phyloP scores from a whole-genome alignment of 257 asterid genomes.

The Solanum pimpinellifolium region DNA sequence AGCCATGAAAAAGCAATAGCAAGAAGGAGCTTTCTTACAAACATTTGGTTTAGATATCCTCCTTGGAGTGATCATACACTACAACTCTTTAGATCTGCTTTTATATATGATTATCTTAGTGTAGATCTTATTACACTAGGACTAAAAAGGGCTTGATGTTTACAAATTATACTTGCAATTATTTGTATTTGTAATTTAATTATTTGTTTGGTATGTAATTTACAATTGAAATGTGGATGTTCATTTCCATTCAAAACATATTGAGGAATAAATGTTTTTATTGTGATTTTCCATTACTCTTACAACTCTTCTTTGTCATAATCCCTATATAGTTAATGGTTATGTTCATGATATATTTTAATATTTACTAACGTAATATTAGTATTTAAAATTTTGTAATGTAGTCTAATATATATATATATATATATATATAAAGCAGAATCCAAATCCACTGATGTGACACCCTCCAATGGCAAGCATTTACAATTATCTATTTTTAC shows the following conservation, averaged over 20 bases:
- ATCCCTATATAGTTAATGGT: neutral
- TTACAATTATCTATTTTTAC: no score
- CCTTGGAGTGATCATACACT: slow-evolving; percentile 58
- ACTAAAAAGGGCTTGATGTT: slow-evolving; percentile 29
- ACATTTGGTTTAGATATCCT: slow-evolving; percentile 88
- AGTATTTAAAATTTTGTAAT: no score
- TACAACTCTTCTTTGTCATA: neutral
- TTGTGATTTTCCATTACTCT: neutral
- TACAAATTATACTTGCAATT: neutral
- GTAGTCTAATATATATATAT: no score
- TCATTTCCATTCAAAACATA: neutral
- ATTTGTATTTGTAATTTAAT: neutral
- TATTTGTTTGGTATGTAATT: neutral
- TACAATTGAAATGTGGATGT: neutral
- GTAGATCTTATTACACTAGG: slow-evolving; percentile 49
- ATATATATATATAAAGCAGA: no score
- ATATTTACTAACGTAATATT: no score
- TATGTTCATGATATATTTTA: neutral
- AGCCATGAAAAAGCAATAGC: slow-evolving; percentile 49
- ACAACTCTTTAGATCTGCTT: slow-evolving; percentile 39
- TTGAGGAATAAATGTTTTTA: neutral
- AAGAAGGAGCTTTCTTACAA: slow-evolving; percentile 28
- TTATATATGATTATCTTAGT: slow-evolving; percentile 41
- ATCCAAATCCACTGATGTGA: no score
- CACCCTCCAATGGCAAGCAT: no score